Evolutionary conservation across 2,329 filamentous ascomycete genomes (phyloP).

Genomic region (Fragosphaeria purpurea): DNA sequence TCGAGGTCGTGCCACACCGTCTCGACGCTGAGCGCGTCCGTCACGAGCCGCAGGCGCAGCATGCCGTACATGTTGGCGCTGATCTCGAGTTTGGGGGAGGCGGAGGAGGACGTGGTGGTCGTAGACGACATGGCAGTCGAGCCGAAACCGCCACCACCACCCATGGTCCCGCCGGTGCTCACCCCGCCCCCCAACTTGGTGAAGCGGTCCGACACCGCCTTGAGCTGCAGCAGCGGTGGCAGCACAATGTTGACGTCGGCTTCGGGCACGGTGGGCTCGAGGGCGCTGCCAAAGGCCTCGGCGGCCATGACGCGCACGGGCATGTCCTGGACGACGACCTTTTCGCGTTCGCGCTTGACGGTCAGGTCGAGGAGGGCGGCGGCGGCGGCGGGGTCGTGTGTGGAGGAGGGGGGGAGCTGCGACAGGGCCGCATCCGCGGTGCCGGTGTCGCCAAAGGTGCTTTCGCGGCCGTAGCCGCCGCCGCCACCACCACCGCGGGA

Average conservation of each 20-base stretch:
- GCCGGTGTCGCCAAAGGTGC: constrained; percentile 32
- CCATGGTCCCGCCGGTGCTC: constrained; percentile 20
- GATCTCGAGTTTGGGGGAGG: constrained; percentile 62
- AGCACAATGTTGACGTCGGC: constrained; percentile 91
- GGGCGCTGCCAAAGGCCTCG: constrained; percentile 78
- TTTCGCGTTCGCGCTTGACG: constrained; percentile 66
- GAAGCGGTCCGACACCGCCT: constrained; percentile 90
- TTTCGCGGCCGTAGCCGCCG: constrained; percentile 18
- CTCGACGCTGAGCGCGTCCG: constrained; percentile 75
- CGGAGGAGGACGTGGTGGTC: constrained; percentile 14
- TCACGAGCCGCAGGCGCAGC: constrained; percentile 67
- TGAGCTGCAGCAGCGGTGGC: constrained; percentile 77
- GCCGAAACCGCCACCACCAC: constrained; percentile 13
- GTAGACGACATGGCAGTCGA: constrained; percentile 16
- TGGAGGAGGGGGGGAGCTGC: constrained; percentile 17
- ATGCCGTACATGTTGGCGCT: constrained; percentile 92
- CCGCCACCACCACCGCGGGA: constrained; percentile 24
- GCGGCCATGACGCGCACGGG: constrained; percentile 85
- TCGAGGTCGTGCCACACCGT: constrained; percentile 77
- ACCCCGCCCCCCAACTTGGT: constrained; percentile 61
- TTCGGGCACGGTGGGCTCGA: constrained; percentile 82
- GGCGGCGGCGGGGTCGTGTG: constrained; percentile 15
- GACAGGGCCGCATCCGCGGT: constrained; percentile 19
- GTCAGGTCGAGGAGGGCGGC: constrained; percentile 43
- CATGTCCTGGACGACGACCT: constrained; percentile 88